These are phyloP conservation scores for Prunus mongolica DNA, from an alignment of 306 rosid genomes.

Conservation along the genomic window DNA sequence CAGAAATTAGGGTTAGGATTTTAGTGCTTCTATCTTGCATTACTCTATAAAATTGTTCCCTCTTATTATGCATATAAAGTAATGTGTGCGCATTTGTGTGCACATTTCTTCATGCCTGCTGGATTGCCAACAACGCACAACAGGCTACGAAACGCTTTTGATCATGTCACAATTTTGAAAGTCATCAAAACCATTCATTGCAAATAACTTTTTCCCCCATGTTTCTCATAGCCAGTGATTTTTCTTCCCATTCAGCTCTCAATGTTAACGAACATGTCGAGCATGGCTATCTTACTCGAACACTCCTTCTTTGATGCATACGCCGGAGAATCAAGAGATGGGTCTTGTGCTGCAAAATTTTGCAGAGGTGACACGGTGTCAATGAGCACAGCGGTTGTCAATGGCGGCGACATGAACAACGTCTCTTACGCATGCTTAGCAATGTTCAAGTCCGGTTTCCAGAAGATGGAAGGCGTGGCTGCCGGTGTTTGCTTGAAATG, in stretches of 20 bases:
- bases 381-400: conserved; percentile 30
- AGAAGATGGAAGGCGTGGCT: conserved; percentile 46
- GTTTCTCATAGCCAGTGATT: background rate
- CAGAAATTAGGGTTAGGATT: background rate
- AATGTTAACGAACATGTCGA: conserved; percentile 46
- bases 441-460: conserved; percentile 46
- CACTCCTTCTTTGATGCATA: conserved; percentile 63
- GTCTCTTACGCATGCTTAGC: conserved; percentile 59
- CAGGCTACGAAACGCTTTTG: too few relatives aligned
- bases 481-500: conserved; percentile 69
- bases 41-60: too few relatives aligned
- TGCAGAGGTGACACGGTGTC: conserved; percentile 56
- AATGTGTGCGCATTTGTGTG: too few relatives aligned
- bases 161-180: too few relatives aligned
- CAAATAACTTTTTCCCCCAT: background rate
- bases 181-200: background rate
- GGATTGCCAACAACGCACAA: too few relatives aligned
- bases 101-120: too few relatives aligned
- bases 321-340: conserved; percentile 72
- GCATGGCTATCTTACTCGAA: conserved; percentile 54
- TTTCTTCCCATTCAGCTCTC: conserved; percentile 42
- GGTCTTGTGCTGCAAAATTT: conserved; percentile 48
- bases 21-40: too few relatives aligned
- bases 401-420: conserved; percentile 28
- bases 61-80: too few relatives aligned